These are phyloP conservation scores for Colletotrichum zoysiae DNA, from an alignment of 2,329 filamentous ascomycete species.

Conservation along the genomic window DNA sequence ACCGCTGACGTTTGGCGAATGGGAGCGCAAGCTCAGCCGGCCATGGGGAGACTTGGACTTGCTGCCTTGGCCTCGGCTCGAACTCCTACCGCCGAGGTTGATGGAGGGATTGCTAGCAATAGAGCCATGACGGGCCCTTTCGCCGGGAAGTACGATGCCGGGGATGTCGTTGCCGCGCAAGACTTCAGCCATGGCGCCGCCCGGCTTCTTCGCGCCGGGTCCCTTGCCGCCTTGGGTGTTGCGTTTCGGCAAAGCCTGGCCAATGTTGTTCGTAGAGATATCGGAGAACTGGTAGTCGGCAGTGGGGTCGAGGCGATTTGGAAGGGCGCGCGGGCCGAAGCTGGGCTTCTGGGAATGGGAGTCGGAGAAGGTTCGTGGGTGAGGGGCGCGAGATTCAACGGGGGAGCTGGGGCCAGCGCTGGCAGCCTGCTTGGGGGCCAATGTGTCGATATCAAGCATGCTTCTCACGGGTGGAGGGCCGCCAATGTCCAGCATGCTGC, in stretches of 20 bases:
- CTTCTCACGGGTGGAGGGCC: conserved; percentile 60
- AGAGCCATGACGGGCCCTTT: conserved; percentile 57
- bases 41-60: conserved; percentile 68
- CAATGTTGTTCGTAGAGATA: conserved; percentile 66
- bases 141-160: conserved; percentile 63
- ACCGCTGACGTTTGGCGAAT: conserved; percentile 39
- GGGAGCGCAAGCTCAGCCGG: conserved; percentile 52
- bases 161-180: conserved; percentile 65
- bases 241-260: conserved; percentile 64
- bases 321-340: conserved; percentile 54
- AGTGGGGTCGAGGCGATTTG: conserved; percentile 49
- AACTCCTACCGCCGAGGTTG: conserved; percentile 42
- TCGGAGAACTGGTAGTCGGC: conserved; percentile 72
- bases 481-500: conserved; percentile 75
- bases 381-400: conserved; percentile 53
- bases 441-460: conserved; percentile 64
- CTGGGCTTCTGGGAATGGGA: conserved; percentile 60
- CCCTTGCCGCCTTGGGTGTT: conserved; percentile 60
- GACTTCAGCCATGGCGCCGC: conserved; percentile 63
- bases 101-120: conserved; percentile 47
- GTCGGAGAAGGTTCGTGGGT: conserved; percentile 69
- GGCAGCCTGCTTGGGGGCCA: conserved; percentile 50
- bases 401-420: conserved; percentile 62
- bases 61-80: conserved; percentile 51
- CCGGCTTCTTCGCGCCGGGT: conserved; percentile 48